Conservation (phyloP, 352 stramenopile species). For the Phytophthora cryptogea region DNA sequence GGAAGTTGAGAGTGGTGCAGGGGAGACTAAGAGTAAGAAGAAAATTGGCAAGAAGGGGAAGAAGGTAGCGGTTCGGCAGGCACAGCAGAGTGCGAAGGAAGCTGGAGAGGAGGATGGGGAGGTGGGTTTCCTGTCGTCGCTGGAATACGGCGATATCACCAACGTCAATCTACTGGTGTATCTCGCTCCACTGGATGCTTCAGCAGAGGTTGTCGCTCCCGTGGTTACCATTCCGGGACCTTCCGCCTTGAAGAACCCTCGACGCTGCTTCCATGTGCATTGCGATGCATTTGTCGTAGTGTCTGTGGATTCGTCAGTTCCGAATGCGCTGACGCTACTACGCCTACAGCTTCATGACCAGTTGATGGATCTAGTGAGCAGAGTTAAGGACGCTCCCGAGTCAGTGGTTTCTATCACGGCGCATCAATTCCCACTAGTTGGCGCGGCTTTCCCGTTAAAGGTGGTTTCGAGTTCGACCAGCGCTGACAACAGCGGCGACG, state of each 20-base stretch:
- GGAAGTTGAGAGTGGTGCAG: constrained; percentile 15
- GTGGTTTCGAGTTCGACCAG: constrained; percentile 21
- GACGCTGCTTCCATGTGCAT: constrained; percentile 28
- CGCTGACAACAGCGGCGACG: constrained; percentile 6
- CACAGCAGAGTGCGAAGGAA: constrained; percentile 37
- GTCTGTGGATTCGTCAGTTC: constrained; percentile 24
- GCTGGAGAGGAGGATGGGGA: constrained; percentile 22
- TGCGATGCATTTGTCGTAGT: constrained; percentile 53
- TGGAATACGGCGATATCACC: constrained; percentile 66
- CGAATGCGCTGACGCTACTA: constrained; percentile 18
- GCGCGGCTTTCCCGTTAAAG: constrained; percentile 54
- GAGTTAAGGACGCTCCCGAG: constrained; percentile 19
- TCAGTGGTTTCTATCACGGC: constrained; percentile 19
- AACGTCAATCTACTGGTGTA: constrained; percentile 52
- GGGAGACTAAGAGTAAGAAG: constrained; percentile 24
- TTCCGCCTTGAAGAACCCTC: constrained; percentile 9
- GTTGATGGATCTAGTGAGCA: constrained; percentile 29
- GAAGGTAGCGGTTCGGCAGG: constrained; percentile 19
- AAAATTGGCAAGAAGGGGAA: constrained; percentile 39
- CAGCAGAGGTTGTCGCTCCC: constrained; percentile 17
- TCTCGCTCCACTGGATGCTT: constrained; percentile 31
- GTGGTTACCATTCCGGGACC: constrained; percentile 43
- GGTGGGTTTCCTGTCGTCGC: constrained; percentile 26
- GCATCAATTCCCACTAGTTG: constrained; percentile 56
- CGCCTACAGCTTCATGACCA: constrained; percentile 34